Conservation (phyloP, 768 basidiomycete species). For the Lactifluus rugatus region DNA sequence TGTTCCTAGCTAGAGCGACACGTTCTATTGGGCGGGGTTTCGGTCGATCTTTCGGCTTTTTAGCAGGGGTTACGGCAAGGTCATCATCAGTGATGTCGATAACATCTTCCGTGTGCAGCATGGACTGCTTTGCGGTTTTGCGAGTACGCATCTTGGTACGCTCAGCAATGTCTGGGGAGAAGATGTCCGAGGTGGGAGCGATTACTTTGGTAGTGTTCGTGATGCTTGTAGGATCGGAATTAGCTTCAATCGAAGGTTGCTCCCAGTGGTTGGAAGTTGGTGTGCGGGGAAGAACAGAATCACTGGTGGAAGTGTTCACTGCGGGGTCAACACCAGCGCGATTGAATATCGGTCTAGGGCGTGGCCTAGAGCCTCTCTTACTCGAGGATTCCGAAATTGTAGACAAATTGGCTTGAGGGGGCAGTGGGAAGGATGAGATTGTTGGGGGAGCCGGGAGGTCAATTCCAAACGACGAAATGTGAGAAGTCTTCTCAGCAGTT, state of each 20-base stretch:
- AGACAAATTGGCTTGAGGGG: not conserved
- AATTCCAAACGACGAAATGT: conserved; percentile 10
- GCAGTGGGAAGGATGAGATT: conserved; percentile 12
- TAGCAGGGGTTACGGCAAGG: conserved; percentile 16
- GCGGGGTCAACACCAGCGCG: not conserved
- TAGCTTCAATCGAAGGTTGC: not conserved
- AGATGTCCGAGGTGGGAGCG: conserved; percentile 2
- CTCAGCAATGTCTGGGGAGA: conserved; percentile 26
- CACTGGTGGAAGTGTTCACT: conserved; percentile 5
- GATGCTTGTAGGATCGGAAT: not conserved
- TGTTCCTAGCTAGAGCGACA: conserved; percentile 9
- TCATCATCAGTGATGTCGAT: conserved; percentile 28
- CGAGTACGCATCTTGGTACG: conserved; percentile 27
- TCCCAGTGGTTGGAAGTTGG: not conserved
- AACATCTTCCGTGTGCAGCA: conserved; percentile 14
- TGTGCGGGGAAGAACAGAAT: conserved; percentile 6
- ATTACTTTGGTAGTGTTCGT: not conserved
- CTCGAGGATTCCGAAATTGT: conserved; percentile 10
- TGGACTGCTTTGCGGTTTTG: conserved; percentile 16
- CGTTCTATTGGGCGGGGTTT: conserved; percentile 16
- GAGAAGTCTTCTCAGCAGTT: not conserved
- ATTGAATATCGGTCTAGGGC: conserved; percentile 15
- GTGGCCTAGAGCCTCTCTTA: conserved; percentile 3
- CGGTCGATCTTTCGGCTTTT: conserved; percentile 2
- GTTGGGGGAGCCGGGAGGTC: not conserved